Conservation (phyloP, 2,329 filamentous ascomycete genomes). For the Cladosporium phlei region DNA sequence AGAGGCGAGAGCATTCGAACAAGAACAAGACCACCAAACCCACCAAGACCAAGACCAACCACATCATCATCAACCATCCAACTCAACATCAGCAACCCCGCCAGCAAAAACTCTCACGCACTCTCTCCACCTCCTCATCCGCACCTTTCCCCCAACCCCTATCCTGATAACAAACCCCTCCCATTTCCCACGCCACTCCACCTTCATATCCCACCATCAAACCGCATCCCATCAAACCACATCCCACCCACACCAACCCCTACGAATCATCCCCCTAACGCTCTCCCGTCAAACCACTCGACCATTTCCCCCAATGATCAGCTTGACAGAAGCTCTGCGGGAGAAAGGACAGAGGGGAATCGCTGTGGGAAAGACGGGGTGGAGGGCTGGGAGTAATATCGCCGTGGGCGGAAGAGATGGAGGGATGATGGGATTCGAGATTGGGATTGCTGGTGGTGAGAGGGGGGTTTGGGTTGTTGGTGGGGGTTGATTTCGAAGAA, state of each 20-base stretch:
- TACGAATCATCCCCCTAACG: constrained; percentile 31
- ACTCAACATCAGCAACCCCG: not conserved
- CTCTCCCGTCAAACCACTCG: constrained; percentile 32
- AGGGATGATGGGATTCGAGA: too few species aligned
- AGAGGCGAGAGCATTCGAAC: constrained; percentile 24
- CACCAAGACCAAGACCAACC: constrained; percentile 13
- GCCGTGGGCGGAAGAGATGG: too few species aligned
- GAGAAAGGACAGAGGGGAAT: too few species aligned
- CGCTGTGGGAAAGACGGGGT: constrained; percentile 34
- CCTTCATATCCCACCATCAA: constrained; percentile 19
- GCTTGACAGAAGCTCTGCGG: constrained; percentile 34
- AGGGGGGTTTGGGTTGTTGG: too few species aligned
- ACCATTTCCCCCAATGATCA: constrained; percentile 35
- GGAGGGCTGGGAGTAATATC: too few species aligned
- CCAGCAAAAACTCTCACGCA: too few species aligned
- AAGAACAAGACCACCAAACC: not conserved
- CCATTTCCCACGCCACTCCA: constrained; percentile 13
- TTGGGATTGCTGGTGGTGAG: too few species aligned
- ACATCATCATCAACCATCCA: not conserved
- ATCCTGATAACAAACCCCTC: constrained; percentile 13
- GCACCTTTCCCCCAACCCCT: constrained; percentile 26
- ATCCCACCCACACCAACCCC: constrained; percentile 29
- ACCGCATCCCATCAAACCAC: constrained; percentile 14
- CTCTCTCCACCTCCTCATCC: constrained; percentile 17
- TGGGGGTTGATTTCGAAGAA: too few species aligned